phyloP scores from a whole-genome alignment of 192 early-diverging fungal genomes.

The Umbelopsis ramanniana region DNA sequence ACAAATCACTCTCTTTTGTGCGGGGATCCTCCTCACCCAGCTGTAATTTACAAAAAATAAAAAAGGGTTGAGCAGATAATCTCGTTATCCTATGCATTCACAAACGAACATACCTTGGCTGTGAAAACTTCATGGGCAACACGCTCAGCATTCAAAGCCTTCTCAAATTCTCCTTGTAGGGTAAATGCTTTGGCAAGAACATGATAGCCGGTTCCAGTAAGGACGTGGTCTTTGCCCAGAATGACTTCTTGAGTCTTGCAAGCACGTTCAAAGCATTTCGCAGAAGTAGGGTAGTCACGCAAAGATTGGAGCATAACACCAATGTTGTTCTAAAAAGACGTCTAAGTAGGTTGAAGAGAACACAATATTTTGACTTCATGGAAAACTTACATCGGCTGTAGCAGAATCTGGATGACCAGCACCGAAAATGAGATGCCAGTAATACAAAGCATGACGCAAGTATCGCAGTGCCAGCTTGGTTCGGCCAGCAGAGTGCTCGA shows the following conservation, averaged over 20 bases:
- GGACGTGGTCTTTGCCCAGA: constrained; percentile 70
- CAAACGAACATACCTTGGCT: constrained; percentile 42
- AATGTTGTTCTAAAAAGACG: constrained; percentile 59
- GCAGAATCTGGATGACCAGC: constrained; percentile 82
- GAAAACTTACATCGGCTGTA: constrained; percentile 74
- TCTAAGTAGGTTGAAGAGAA: background rate
- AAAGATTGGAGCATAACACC: constrained; percentile 78
- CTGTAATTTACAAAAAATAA: constrained; percentile 23
- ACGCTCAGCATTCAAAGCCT: constrained; percentile 74
- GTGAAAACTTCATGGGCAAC: constrained; percentile 67
- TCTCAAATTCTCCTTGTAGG: constrained; percentile 70
- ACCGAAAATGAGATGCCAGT: constrained; percentile 80
- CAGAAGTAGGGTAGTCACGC: constrained; percentile 59
- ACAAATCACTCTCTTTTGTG: constrained; percentile 69
- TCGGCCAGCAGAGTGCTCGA: constrained; percentile 84
- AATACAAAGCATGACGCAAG: constrained; percentile 81
- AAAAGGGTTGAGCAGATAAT: too few species aligned
- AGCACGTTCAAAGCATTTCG: constrained; percentile 76
- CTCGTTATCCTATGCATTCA: background rate
- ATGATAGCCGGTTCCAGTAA: constrained; percentile 74
- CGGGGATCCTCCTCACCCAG: constrained; percentile 75
- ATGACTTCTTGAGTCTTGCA: constrained; percentile 66
- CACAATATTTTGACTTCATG: background rate
- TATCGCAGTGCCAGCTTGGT: constrained; percentile 73
- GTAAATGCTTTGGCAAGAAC: constrained; percentile 78